Conservation (phyloP, 352 stramenopile species). For the Globisporangium heterothallicum region DNA sequence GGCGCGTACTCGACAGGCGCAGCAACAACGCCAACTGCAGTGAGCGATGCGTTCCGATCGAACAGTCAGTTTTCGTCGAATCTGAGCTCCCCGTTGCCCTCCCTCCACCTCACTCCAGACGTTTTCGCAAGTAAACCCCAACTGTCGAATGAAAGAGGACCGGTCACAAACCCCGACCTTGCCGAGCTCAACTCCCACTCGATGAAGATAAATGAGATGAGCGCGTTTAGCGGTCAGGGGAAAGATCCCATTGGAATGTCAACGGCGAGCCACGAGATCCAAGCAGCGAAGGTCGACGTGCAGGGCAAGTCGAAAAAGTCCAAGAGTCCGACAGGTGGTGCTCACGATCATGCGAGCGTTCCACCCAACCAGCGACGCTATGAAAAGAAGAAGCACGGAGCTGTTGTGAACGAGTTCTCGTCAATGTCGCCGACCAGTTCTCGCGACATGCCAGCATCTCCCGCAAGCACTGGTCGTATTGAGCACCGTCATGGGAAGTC, state of each 20-base stretch:
- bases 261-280: conserved; percentile 8
- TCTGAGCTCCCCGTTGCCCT: conserved; percentile 20
- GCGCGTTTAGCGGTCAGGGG: background rate
- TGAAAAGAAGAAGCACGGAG: conserved; percentile 10
- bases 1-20: conserved; percentile 3
- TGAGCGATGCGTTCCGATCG: conserved; percentile 14
- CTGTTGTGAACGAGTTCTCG: background rate
- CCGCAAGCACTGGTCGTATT: conserved; percentile 3
- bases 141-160: conserved; percentile 7
- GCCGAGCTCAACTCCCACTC: conserved; percentile 71
- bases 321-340: conserved; percentile 20
- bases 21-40: background rate
- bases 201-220: conserved; percentile 39
- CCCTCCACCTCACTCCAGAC: conserved; percentile 19
- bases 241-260: background rate
- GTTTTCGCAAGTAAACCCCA: conserved; percentile 16
- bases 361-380: conserved; percentile 14
- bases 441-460: conserved; percentile 6
- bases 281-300: conserved; percentile 24
- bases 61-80: conserved; percentile 17
- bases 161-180: conserved; percentile 38
- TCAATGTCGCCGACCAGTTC: conserved; percentile 7
- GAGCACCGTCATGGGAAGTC: background rate
- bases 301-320: conserved; percentile 20
- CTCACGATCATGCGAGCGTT: too few species aligned